phyloP scores from a whole-genome alignment of 352 stramenopile genomes.

The Globisporangium alternatum region DNA sequence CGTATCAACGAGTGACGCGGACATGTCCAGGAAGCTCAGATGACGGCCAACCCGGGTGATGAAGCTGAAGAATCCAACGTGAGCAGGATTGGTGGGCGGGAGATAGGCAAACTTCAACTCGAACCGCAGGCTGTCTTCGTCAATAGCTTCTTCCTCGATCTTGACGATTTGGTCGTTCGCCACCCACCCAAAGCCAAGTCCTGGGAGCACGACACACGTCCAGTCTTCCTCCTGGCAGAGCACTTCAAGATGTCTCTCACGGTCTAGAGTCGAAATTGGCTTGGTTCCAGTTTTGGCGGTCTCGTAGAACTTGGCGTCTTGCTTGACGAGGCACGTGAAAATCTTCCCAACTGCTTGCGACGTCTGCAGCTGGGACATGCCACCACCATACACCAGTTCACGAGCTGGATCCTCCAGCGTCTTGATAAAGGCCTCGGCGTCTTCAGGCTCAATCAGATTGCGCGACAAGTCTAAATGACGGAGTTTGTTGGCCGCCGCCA shows the following conservation, averaged over 20 bases:
- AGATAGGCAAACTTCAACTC: neutral
- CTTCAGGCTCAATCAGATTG: neutral
- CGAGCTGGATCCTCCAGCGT: conserved; percentile 2
- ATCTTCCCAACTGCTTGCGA: neutral
- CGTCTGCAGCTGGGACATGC: neutral
- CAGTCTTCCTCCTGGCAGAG: conserved; percentile 3
- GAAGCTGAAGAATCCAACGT: neutral
- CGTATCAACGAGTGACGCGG: neutral
- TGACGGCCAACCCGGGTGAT: conserved; percentile 1
- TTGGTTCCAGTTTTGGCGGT: neutral
- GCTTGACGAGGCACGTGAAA: neutral
- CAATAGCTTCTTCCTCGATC: neutral
- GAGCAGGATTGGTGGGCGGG: neutral
- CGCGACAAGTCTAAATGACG: neutral
- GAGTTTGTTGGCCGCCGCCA: neutral
- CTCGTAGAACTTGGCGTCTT: conserved; percentile 4
- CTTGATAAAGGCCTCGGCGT: neutral
- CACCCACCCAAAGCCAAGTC: neutral
- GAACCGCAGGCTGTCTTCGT: neutral
- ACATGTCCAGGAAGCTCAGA: neutral
- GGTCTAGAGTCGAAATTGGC: neutral
- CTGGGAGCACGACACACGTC: conserved; percentile 4
- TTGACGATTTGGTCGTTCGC: neutral
- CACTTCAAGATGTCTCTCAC: neutral
- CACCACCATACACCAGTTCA: conserved; percentile 5